Conservation (phyloP, 257 asterid genomes). For the Solanum neorickii region DNA sequence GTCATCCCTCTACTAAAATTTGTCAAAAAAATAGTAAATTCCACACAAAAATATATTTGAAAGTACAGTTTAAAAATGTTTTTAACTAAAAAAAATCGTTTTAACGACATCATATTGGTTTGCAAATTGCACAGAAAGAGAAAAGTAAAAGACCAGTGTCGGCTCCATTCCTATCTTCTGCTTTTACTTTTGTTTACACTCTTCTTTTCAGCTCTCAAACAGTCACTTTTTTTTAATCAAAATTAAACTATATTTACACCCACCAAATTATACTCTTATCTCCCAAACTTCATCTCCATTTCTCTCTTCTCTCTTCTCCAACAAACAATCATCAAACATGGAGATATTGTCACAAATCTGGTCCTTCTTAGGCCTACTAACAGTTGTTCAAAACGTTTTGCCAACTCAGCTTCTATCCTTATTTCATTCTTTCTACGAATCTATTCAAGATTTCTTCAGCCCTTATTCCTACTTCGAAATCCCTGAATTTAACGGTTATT, state of each 20-base stretch:
- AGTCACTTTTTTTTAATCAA: neutral
- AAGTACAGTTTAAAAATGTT: no score
- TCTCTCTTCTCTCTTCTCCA: neutral
- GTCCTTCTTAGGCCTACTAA: slow-evolving; percentile 40
- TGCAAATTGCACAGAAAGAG: neutral
- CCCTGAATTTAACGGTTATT: slow-evolving; percentile 42
- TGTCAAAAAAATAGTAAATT: no score
- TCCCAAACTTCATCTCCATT: neutral
- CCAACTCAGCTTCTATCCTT: slow-evolving; percentile 31
- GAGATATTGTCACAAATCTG: slow-evolving; percentile 40
- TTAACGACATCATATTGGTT: neutral
- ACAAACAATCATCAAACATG: slow-evolving; percentile 5
- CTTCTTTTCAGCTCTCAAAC: slow-evolving; percentile 11
- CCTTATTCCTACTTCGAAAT: slow-evolving; percentile 36
- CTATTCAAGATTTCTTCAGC: slow-evolving; percentile 37
- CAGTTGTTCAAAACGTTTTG: slow-evolving; percentile 35
- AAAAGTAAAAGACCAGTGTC: slow-evolving; percentile 1
- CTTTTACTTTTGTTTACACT: slow-evolving; percentile 8
- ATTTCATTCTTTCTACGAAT: slow-evolving; percentile 26
- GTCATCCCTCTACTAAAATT: no score
- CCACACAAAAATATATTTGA: no score
- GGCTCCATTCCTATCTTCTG: slow-evolving; percentile 4
- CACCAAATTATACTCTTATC: neutral
- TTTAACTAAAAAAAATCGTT: no score
- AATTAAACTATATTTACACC: neutral